Conservation (phyloP, 2,329 filamentous ascomycete genomes). For the Colletotrichum navitas region DNA sequence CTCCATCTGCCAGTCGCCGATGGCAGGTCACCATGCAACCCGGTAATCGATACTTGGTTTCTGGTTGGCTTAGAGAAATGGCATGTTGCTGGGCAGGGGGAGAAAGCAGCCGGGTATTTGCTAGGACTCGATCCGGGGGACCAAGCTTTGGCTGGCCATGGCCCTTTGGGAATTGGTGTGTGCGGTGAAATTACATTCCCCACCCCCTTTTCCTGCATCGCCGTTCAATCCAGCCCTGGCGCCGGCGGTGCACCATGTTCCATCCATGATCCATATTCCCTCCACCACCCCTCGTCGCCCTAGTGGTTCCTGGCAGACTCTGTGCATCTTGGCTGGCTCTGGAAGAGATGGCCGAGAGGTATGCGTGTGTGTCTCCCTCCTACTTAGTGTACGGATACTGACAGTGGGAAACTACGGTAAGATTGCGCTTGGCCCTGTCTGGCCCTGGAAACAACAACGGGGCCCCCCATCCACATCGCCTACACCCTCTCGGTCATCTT, state of each 20-base stretch:
- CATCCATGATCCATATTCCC: constrained; percentile 22
- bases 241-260: constrained; percentile 16
- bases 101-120: constrained; percentile 13
- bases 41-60: not conserved
- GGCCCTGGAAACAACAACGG: constrained; percentile 20
- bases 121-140: constrained; percentile 25
- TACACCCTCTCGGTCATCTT: constrained; percentile 34
- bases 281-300: constrained; percentile 28
- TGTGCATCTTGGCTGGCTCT: not conserved
- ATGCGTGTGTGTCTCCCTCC: not conserved
- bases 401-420: constrained; percentile 11
- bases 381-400: too few species aligned
- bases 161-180: constrained; percentile 16
- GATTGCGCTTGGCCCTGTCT: constrained; percentile 16
- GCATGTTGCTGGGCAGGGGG: not conserved
- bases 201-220: constrained; percentile 41
- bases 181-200: constrained; percentile 39
- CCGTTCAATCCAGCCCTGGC: constrained; percentile 35
- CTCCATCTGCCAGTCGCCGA: not conserved
- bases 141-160: constrained; percentile 36
- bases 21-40: constrained; percentile 10
- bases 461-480: constrained; percentile 21
- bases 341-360: not conserved
- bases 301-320: constrained; percentile 13
- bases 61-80: constrained; percentile 4